phyloP scores from a whole-genome alignment of 192 early-diverging fungal genomes.

The Backusella tarrabulga region DNA sequence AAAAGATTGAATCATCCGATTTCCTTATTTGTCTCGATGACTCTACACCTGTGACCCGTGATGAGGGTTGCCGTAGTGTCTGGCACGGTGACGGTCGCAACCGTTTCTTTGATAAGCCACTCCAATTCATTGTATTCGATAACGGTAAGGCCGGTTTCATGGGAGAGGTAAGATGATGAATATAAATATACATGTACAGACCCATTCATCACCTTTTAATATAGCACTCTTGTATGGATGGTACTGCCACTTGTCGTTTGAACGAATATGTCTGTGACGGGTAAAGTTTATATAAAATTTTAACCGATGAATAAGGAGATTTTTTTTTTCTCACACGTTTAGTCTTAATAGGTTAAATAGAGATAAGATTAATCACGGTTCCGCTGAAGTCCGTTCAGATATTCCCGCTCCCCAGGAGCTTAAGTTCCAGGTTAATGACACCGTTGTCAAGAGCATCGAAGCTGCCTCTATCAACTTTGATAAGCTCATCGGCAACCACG shows the following conservation, averaged over 20 bases:
- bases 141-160: conserved; percentile 97
- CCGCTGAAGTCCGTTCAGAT: conserved; percentile 43
- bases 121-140: conserved; percentile 96
- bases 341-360: conserved; percentile 39
- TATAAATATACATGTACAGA: background rate
- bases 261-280: conserved; percentile 77
- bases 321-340: conserved; percentile 1
- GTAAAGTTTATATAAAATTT: background rate
- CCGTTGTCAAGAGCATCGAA: conserved; percentile 58
- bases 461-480: conserved; percentile 80
- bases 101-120: conserved; percentile 96
- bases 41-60: conserved; percentile 82
- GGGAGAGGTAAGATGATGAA: conserved; percentile 62
- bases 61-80: conserved; percentile 84
- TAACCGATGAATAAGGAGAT: background rate
- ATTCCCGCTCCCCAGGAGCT: conserved; percentile 74
- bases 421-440: conserved; percentile 65
- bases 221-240: conserved; percentile 91
- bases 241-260: conserved; percentile 84
- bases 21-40: conserved; percentile 94
- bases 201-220: background rate
- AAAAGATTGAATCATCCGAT: conserved; percentile 82
- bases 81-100: conserved; percentile 98
- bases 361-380: conserved; percentile 76
- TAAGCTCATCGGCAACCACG: conserved; percentile 73